These are phyloP conservation scores for Trichoderma citrinoviride DNA, from an alignment of 2,329 filamentous ascomycete genomes.

Conservation along the genomic window DNA sequence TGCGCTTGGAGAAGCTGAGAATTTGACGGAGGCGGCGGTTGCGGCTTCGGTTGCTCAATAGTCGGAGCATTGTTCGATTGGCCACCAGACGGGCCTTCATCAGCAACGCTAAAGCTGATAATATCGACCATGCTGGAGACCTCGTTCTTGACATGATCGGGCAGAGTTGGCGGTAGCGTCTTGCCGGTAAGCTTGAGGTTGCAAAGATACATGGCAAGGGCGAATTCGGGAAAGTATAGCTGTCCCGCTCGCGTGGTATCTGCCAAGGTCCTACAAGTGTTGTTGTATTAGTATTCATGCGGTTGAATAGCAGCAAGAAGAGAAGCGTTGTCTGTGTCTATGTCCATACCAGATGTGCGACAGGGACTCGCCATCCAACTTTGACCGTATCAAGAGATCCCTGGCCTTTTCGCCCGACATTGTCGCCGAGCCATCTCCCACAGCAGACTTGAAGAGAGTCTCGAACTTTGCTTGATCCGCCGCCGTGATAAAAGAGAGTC, in stretches of 20 bases:
- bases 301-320: neutral
- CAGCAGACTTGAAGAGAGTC: constrained; percentile 93
- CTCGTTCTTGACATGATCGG: constrained; percentile 88
- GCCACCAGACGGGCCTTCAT: constrained; percentile 59
- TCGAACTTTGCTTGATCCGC: constrained; percentile 96
- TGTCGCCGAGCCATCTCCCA: constrained; percentile 77
- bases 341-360: constrained; percentile 81
- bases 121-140: constrained; percentile 99
- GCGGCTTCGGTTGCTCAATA: constrained; percentile 69
- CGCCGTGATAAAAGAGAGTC: constrained; percentile 92
- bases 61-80: constrained; percentile 64
- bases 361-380: constrained; percentile 79
- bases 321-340: neutral
- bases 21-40: constrained; percentile 71
- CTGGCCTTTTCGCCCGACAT: constrained; percentile 91
- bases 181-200: constrained; percentile 90
- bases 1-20: constrained; percentile 62
- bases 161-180: constrained; percentile 68
- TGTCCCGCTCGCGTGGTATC: constrained; percentile 97
- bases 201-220: constrained; percentile 96
- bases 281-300: constrained; percentile 20
- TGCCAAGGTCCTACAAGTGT: constrained; percentile 67
- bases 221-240: constrained; percentile 95
- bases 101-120: constrained; percentile 88
- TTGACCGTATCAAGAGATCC: constrained; percentile 83